Percentiles rank a stretch among this genome's conserved stretches.
Evolutionary conservation across 441 rosid species (phyloP).

Genomic region (Isatis lusitanica): DNA sequence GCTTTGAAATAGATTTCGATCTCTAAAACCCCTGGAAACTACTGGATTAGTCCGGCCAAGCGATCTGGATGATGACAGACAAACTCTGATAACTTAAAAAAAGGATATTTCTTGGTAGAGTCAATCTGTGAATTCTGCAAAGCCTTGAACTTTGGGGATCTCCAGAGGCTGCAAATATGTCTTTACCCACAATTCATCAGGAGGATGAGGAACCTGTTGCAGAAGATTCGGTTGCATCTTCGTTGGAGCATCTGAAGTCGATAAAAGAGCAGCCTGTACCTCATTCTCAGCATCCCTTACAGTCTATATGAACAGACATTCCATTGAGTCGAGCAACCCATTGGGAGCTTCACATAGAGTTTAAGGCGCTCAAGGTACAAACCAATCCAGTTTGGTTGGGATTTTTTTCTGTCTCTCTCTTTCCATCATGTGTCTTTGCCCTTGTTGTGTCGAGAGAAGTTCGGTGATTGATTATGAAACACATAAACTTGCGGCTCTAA

Average conservation of each 20-base stretch:
- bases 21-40: not conserved
- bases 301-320: no score
- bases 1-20: not conserved
- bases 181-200: not conserved
- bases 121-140: constrained; percentile 18
- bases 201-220: not conserved
- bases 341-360: not conserved
- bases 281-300: no score
- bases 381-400: not conserved
- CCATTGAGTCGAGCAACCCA: not conserved
- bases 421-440: no score
- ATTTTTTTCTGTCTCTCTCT: not conserved
- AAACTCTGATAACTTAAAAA: not conserved
- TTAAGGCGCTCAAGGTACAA: constrained; percentile 42
- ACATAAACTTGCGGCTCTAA: no score
- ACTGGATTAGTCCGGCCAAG: not conserved
- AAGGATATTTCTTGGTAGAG: not conserved
- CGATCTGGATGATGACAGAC: not conserved
- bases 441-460: no score
- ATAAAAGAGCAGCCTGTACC: no score
- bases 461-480: no score
- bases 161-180: constrained; percentile 60
- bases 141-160: constrained; percentile 69
- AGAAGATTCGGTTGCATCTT: no score
- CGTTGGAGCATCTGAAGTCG: no score